Percentiles rank a stretch among this genome's conserved stretches.
Evolutionary conservation across 495 filamentous ascomycete genomes (phyloP).

Genomic region (Lasiosphaeria hispida): DNA sequence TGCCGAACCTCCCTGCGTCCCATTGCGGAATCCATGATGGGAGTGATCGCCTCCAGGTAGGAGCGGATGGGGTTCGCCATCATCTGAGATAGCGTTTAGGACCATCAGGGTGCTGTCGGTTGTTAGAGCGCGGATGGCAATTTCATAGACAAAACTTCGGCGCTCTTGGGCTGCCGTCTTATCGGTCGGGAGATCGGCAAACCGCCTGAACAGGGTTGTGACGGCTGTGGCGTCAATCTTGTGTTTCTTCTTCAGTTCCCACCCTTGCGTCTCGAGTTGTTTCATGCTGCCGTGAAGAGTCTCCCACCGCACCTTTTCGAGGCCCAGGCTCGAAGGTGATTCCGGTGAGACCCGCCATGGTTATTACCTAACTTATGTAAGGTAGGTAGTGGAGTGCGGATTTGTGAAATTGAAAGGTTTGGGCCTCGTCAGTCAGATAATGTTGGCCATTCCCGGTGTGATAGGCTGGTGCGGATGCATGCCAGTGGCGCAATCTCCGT

Average conservation of each 20-base stretch:
- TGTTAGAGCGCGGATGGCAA: conserved; percentile 15
- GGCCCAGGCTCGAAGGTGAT: too few species aligned
- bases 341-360: too few species aligned
- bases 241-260: conserved; percentile 17
- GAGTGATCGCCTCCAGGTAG: conserved; percentile 1
- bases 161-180: not conserved
- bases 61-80: conserved; percentile 3
- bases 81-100: conserved; percentile 14
- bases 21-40: conserved; percentile 16
- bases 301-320: conserved; percentile 11
- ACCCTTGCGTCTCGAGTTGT: conserved; percentile 14
- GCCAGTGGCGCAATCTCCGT: too few species aligned
- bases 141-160: conserved; percentile 15
- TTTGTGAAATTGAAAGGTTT: too few species aligned
- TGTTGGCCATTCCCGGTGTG: too few species aligned
- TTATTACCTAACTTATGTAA: too few species aligned
- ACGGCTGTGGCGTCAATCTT: conserved; percentile 10
- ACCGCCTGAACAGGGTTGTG: conserved; percentile 10
- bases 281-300: conserved; percentile 4
- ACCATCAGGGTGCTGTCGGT: conserved; percentile 12
- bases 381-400: too few species aligned
- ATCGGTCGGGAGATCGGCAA: conserved; percentile 1
- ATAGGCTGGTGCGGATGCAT: too few species aligned
- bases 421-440: too few species aligned
- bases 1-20: conserved; percentile 11